Conservation (phyloP, 73 alveolate species). For the Symbiodinium pilosum region DNA sequence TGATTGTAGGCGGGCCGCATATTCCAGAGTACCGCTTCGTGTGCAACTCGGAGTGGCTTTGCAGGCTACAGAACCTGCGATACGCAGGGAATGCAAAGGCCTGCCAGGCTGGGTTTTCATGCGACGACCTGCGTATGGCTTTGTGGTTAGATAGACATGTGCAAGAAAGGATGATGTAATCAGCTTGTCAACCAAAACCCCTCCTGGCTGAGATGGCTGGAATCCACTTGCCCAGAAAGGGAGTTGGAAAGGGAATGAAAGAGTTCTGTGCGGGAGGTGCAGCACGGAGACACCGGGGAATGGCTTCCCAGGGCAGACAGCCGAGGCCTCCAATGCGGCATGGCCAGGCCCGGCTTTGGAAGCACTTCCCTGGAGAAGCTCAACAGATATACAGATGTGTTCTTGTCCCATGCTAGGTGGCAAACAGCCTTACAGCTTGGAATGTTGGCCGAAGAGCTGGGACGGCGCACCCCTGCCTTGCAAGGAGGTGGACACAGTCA, state of each 20-base stretch:
- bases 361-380: background rate
- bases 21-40: background rate
- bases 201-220: too few species aligned
- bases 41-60: too few species aligned
- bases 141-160: too few species aligned
- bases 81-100: conserved; percentile 27
- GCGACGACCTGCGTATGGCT: too few species aligned
- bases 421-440: conserved; percentile 70
- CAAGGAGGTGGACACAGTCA: background rate
- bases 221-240: too few species aligned
- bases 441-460: conserved; percentile 78
- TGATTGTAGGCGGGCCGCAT: conserved; percentile 13
- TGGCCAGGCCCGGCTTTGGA: conserved; percentile 38
- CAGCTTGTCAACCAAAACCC: background rate
- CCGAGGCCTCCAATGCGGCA: conserved; percentile 12
- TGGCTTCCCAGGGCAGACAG: conserved; percentile 52
- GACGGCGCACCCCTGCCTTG: conserved; percentile 74
- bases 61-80: conserved; percentile 76
- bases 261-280: conserved; percentile 35
- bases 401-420: too few species aligned
- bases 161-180: too few species aligned
- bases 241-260: too few species aligned
- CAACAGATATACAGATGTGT: background rate
- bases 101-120: background rate
- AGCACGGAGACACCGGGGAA: conserved; percentile 71